These are phyloP conservation scores for Euphorbia tirucalli DNA, from an alignment of 345 rosid species.

Conservation along the genomic window DNA sequence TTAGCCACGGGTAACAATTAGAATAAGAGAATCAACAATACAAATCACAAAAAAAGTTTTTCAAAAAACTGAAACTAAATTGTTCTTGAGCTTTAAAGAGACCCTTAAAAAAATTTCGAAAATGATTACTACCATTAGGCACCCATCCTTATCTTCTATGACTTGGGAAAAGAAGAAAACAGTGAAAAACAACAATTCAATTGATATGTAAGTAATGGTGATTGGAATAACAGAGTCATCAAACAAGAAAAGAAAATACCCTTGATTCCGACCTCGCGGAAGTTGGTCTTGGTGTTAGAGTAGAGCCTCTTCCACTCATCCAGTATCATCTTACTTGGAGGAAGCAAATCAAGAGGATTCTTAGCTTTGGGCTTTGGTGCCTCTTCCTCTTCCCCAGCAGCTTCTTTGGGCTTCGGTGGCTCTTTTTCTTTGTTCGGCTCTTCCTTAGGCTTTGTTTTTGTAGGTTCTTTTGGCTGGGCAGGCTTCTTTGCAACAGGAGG, in stretches of 20 bases:
- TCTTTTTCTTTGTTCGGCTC: slow-evolving; percentile 62
- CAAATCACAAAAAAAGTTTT: no score
- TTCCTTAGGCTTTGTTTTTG: slow-evolving; percentile 71
- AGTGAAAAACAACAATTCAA: no score
- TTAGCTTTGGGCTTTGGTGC: slow-evolving; percentile 61
- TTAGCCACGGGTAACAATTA: no score
- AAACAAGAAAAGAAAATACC: slow-evolving; percentile 37
- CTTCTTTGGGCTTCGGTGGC: slow-evolving; percentile 71
- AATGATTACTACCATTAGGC: no score
- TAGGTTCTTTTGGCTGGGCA: slow-evolving; percentile 52
- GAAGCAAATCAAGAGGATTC: slow-evolving; percentile 90
- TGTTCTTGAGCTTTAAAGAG: no score
- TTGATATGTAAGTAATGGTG: not conserved
- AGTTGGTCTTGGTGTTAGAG: slow-evolving; percentile 91
- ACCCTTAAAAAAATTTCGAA: no score
- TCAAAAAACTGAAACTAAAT: no score
- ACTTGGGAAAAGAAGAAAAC: not conserved
- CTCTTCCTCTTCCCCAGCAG: slow-evolving; percentile 36
- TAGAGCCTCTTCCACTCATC: slow-evolving; percentile 99
- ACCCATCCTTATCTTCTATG: no score
- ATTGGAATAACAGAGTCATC: no score
- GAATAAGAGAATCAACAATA: no score
- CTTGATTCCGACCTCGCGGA: slow-evolving; percentile 93
- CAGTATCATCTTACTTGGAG: slow-evolving; percentile 88
- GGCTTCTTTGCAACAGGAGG: slow-evolving; percentile 62